These are phyloP conservation scores for Aureobasidium sp. DNA, from an alignment of 2,329 filamentous ascomycete genomes.

Conservation along the genomic window DNA sequence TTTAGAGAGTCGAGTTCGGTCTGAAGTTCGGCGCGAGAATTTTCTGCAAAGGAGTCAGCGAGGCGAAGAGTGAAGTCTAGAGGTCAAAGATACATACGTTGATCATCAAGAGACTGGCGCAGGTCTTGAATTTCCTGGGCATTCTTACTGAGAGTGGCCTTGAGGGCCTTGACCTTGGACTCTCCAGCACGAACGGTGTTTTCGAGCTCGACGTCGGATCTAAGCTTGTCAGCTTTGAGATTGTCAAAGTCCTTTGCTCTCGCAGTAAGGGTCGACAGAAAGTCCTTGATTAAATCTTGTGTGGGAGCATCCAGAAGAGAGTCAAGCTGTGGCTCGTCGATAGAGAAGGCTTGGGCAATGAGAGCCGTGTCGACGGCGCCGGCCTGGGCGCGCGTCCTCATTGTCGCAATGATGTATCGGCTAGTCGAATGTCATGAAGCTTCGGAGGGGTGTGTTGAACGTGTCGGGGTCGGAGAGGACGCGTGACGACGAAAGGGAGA, in stretches of 20 bases:
- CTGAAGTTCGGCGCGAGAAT: constrained; percentile 64
- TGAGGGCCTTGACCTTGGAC: constrained; percentile 72
- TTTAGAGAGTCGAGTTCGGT: constrained; percentile 74
- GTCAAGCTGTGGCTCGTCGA: constrained; percentile 58
- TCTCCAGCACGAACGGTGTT: constrained; percentile 80
- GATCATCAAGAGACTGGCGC: constrained; percentile 70
- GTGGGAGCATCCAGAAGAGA: constrained; percentile 63
- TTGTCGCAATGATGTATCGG: constrained; percentile 29
- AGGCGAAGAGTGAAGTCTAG: constrained; percentile 9
- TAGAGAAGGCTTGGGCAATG: constrained; percentile 62
- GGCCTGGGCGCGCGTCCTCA: constrained; percentile 38
- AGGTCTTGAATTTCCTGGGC: constrained; percentile 77
- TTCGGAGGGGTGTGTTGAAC: background rate
- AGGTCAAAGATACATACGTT: constrained; percentile 51
- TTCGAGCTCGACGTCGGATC: constrained; percentile 86
- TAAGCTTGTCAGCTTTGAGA: constrained; percentile 79
- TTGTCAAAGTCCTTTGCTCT: constrained; percentile 80
- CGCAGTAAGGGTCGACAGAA: constrained; percentile 66
- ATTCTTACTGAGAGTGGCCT: constrained; percentile 73
- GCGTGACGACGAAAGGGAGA: background rate
- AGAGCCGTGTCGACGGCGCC: constrained; percentile 64
- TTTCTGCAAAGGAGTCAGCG: constrained; percentile 46
- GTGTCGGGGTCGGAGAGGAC: background rate
- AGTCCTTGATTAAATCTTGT: constrained; percentile 64
- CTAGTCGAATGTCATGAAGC: constrained; percentile 7